These are phyloP conservation scores for Fusarium lateritium DNA, from an alignment of 2,329 filamentous ascomycete genomes.

Conservation along the genomic window DNA sequence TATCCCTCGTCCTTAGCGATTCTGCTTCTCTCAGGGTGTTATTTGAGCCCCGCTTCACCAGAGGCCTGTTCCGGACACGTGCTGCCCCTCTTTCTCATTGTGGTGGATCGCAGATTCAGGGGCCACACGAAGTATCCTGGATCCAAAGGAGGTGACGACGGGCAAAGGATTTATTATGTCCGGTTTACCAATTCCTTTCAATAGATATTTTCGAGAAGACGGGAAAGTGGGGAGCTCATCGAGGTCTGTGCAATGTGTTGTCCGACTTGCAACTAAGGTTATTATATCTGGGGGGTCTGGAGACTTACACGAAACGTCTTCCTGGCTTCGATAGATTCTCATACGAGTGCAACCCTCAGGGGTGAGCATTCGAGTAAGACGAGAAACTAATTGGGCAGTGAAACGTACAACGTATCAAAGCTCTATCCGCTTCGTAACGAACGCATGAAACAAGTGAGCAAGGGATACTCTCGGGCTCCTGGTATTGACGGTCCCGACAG, in stretches of 20 bases:
- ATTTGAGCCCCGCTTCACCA: slow-evolving; percentile 35
- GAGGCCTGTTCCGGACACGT: slow-evolving; percentile 29
- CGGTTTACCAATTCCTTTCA: background rate
- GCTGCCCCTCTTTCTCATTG: slow-evolving; percentile 35
- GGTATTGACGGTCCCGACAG: background rate
- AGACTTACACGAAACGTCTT: slow-evolving; percentile 17
- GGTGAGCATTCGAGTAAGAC: slow-evolving; percentile 14
- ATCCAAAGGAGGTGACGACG: slow-evolving; percentile 2
- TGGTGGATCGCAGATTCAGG: slow-evolving; percentile 35
- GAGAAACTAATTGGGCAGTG: slow-evolving; percentile 14
- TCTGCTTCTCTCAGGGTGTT: slow-evolving; percentile 16
- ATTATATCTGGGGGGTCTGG: background rate
- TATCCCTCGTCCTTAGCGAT: slow-evolving; percentile 16
- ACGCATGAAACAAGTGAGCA: slow-evolving; percentile 20
- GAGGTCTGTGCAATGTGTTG: slow-evolving; percentile 13
- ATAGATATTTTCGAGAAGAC: background rate
- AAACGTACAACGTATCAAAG: slow-evolving; percentile 31
- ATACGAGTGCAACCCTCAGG: slow-evolving; percentile 5
- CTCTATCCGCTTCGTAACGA: slow-evolving; percentile 12
- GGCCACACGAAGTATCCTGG: slow-evolving; percentile 13
- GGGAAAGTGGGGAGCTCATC: background rate
- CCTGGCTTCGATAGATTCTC: slow-evolving; percentile 17
- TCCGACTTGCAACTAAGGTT: background rate
- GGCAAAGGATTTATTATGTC: slow-evolving; percentile 2
- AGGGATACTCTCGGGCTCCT: slow-evolving; percentile 4